phyloP scores from a whole-genome alignment of 495 filamentous ascomycete species.

The Platismatia glauca region DNA sequence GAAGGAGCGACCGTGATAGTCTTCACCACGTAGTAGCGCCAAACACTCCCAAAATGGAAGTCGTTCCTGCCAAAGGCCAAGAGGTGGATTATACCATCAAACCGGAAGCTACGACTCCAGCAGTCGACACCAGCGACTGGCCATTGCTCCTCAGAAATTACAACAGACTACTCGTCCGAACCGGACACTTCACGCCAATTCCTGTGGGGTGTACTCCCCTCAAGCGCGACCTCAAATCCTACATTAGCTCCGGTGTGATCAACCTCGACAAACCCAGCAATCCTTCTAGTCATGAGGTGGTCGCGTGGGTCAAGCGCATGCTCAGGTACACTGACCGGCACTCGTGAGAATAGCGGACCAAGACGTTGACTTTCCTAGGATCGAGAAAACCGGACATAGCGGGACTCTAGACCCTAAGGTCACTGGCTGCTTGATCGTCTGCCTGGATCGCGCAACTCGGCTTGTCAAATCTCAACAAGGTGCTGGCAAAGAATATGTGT shows the following conservation, averaged over 20 bases:
- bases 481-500: constrained; percentile 85
- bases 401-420: constrained; percentile 95
- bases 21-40: neutral
- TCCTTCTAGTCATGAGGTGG: constrained; percentile 95
- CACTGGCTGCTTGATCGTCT: constrained; percentile 90
- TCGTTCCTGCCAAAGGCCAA: constrained; percentile 51
- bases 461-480: constrained; percentile 98
- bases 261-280: constrained; percentile 98
- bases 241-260: constrained; percentile 92
- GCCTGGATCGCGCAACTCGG: constrained; percentile 89
- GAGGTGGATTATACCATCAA: constrained; percentile 76
- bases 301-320: constrained; percentile 97
- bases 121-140: constrained; percentile 70
- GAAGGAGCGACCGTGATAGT: constrained; percentile 7
- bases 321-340: constrained; percentile 52
- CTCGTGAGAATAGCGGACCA: constrained; percentile 42
- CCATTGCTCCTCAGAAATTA: constrained; percentile 91
- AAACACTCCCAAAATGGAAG: constrained; percentile 41
- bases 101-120: constrained; percentile 63
- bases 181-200: constrained; percentile 89
- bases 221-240: constrained; percentile 88
- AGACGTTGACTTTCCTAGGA: constrained; percentile 59
- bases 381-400: constrained; percentile 95
- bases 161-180: constrained; percentile 74
- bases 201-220: constrained; percentile 76